phyloP scores from a whole-genome alignment of 495 filamentous ascomycete species.

The Pseudevernia furfuracea region DNA sequence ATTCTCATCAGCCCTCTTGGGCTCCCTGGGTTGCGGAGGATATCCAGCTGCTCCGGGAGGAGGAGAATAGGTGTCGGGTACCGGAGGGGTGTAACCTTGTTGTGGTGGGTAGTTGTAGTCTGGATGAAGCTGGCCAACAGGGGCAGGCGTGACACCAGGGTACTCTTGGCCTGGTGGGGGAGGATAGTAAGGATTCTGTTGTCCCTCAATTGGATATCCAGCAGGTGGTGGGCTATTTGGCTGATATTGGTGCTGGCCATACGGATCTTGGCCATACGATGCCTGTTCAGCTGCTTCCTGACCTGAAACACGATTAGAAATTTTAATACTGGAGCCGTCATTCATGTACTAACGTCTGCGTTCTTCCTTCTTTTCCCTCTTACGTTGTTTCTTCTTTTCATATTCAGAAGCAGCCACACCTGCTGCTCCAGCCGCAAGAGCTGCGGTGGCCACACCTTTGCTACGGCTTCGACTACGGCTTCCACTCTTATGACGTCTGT shows the following conservation, averaged over 20 bases:
- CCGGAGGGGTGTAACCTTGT: slow-evolving; percentile 38
- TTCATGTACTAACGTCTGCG: slow-evolving; percentile 25
- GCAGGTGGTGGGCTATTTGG: slow-evolving; percentile 29
- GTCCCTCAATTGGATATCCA: slow-evolving; percentile 15
- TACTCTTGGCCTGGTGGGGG: slow-evolving; percentile 42
- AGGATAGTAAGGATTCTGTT: slow-evolving; percentile 35
- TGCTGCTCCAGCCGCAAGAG: slow-evolving; percentile 61
- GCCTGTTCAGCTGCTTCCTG: slow-evolving; percentile 35
- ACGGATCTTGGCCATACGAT: slow-evolving; percentile 26
- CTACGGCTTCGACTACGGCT: slow-evolving; percentile 55
- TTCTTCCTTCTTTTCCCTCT: slow-evolving; percentile 40
- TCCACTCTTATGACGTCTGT: slow-evolving; percentile 42
- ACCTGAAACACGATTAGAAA: slow-evolving; percentile 28
- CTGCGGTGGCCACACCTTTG: slow-evolving; percentile 62
- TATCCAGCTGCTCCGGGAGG: slow-evolving; percentile 38
- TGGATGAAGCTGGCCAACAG: slow-evolving; percentile 31
- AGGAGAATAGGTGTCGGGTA: slow-evolving; percentile 35
- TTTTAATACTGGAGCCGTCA: neutral
- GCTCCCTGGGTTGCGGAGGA: slow-evolving; percentile 28
- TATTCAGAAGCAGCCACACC: slow-evolving; percentile 68
- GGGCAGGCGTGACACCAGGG: slow-evolving; percentile 35
- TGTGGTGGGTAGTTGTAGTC: slow-evolving; percentile 27
- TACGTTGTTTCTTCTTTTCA: slow-evolving; percentile 57
- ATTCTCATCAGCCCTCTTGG: slow-evolving; percentile 48
- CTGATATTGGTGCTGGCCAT: slow-evolving; percentile 38